Percentiles rank a stretch among this genome's conserved stretches.
Evolutionary conservation across 1,139 yeast species (phyloP).

Genomic region (Maudiozyma humilis): DNA sequence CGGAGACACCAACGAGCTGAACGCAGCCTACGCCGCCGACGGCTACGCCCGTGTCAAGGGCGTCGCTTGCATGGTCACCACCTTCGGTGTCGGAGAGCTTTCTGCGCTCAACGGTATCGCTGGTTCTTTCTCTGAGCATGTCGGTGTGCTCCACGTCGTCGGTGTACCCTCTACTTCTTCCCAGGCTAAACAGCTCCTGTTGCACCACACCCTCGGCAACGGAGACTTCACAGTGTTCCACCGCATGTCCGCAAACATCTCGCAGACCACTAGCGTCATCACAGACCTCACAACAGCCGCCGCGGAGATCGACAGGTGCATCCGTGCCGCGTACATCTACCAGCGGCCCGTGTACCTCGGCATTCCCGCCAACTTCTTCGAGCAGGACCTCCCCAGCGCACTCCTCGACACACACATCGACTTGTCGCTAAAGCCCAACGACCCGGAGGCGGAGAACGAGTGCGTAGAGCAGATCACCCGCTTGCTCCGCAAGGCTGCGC

Average conservation of each 20-base stretch:
- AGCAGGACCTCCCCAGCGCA: slow-evolving; percentile 46
- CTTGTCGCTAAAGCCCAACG: slow-evolving; percentile 51
- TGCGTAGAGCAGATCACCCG: slow-evolving; percentile 49
- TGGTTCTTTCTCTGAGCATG: slow-evolving; percentile 69
- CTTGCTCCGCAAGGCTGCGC: slow-evolving; percentile 47
- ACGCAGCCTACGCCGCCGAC: slow-evolving; percentile 62
- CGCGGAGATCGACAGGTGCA: slow-evolving; percentile 58
- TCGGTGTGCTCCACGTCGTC: slow-evolving; percentile 72
- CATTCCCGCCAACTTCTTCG: slow-evolving; percentile 72
- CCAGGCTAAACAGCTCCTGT: slow-evolving; percentile 49
- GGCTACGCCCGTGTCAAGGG: slow-evolving; percentile 59
- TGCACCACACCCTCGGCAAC: slow-evolving; percentile 68
- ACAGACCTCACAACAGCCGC: slow-evolving; percentile 57
- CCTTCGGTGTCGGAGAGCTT: slow-evolving; percentile 79
- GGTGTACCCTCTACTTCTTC: slow-evolving; percentile 62
- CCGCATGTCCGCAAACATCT: slow-evolving; percentile 62
- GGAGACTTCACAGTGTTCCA: slow-evolving; percentile 74
- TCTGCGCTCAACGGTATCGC: slow-evolving; percentile 74
- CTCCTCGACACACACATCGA: slow-evolving; percentile 57
- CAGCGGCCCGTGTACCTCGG: slow-evolving; percentile 81
- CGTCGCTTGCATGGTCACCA: slow-evolving; percentile 48
- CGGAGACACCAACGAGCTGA: slow-evolving; percentile 60
- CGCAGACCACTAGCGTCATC: slow-evolving; percentile 54
- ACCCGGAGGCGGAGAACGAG: slow-evolving; percentile 61
- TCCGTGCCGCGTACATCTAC: slow-evolving; percentile 56